phyloP scores from a whole-genome alignment of 176 grass and related monocot genomes.

The Dactylis glomerata region DNA sequence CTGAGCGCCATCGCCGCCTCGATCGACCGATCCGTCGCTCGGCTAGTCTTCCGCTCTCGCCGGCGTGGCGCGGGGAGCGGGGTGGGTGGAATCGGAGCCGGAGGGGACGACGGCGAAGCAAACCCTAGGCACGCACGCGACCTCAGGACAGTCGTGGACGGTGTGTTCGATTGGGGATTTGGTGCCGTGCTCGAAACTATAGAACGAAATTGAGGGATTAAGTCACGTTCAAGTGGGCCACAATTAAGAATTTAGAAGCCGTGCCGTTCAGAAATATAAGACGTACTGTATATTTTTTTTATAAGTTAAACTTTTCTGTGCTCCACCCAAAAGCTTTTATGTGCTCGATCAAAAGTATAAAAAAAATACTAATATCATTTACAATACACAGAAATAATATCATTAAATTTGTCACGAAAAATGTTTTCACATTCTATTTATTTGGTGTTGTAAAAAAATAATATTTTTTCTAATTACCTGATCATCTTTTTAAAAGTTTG shows the following conservation, averaged over 20 bases:
- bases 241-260: background rate
- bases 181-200: background rate
- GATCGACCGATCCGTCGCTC: background rate
- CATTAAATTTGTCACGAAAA: background rate
- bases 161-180: background rate
- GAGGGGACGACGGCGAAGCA: background rate
- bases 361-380: too few relatives aligned
- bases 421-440: background rate
- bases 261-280: background rate
- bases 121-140: constrained; percentile 44
- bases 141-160: constrained; percentile 7
- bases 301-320: background rate
- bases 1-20: constrained; percentile 21
- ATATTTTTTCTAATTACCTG: too few relatives aligned
- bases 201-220: background rate
- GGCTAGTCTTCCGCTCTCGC: background rate
- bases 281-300: background rate
- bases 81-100: background rate
- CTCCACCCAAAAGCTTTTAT: background rate
- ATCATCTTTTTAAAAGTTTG: too few relatives aligned
- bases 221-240: background rate
- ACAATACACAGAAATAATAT: too few relatives aligned
- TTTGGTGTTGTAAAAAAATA: too few relatives aligned
- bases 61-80: background rate
- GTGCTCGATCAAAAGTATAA: too few relatives aligned